phyloP scores from a whole-genome alignment of 768 basidiomycete genomes.

The Lentinula lateritia region DNA sequence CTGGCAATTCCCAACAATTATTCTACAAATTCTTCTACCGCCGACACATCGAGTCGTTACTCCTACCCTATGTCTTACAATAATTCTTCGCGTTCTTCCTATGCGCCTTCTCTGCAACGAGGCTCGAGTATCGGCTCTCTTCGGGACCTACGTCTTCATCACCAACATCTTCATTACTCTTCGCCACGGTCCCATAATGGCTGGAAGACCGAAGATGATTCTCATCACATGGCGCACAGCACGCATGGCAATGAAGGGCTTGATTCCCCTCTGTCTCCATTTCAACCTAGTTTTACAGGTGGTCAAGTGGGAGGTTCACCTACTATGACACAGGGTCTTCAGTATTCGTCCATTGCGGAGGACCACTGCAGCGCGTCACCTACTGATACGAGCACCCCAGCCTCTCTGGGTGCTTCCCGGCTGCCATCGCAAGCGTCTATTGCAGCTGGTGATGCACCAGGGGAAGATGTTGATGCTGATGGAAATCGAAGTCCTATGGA shows the following conservation, averaged over 20 bases:
- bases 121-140: constrained; percentile 40
- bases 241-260: constrained; percentile 1
- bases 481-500: constrained; percentile 22
- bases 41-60: constrained; percentile 7
- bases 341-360: constrained; percentile 41
- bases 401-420: constrained; percentile 30
- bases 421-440: constrained; percentile 18
- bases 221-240: constrained; percentile 4
- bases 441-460: constrained; percentile 18
- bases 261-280: constrained; percentile 42
- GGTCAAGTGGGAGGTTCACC: constrained; percentile 25
- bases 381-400: constrained; percentile 56
- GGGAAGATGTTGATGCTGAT: constrained; percentile 4
- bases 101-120: constrained; percentile 39
- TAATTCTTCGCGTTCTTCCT: constrained; percentile 27
- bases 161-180: constrained; percentile 17
- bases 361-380: constrained; percentile 58
- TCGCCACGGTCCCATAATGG: constrained; percentile 5
- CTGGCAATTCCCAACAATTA: constrained; percentile 36
- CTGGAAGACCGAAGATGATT: constrained; percentile 2
- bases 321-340: constrained; percentile 25
- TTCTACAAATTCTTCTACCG: constrained; percentile 19
- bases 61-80: constrained; percentile 10
- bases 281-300: constrained; percentile 48
- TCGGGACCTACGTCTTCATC: constrained; percentile 34